Base-by-base conservation (phyloP, 441 rosid genomes). In the Jatropha podagrica region DNA sequence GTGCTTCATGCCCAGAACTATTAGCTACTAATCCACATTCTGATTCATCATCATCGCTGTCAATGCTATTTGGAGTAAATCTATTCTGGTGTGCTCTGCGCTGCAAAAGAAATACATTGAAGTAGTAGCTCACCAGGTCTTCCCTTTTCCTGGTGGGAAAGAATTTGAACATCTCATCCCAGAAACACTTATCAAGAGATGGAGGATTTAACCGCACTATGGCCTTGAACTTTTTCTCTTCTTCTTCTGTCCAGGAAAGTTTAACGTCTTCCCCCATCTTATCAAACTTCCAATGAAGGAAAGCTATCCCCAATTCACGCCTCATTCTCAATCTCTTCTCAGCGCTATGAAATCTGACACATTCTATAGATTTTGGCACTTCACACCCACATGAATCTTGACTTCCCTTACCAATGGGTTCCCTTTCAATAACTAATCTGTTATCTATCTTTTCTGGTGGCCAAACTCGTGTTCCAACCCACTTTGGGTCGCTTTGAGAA, bases 361-460 rank as follows among this genome's bases (percentile, higher is more conserved):
- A 95, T 71, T 86, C 90, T 7, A 75, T 11, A 65, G 99, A 95
- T 71, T 83, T 88, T 55, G 69, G 87, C 72, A 65, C 46, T 41
- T 74, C 80, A 76, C 99, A 95, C 60, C 98, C 94, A 74, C 99
- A 95, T 56, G 84, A 68, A 77, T 87, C 93, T 78, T 84, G 87
- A 71, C 98, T 90, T 74, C 96, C 98, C 84, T 87, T 93, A 55
- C 99, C 99, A 63, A 95, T 93, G 10, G 86, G 95, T 69, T 90
- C 96, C 80, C 96, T 83, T 85, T 95, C 97, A 48, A 93, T 83
- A 11, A 92, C 81, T 70, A 67, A 54, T 41, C 63, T 82, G 10
- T 18, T 76, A 15, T 77, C 82, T 40, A 54, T 54, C 66, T 79
- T 83, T 54, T 78, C 90, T 76, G 80, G 83, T 55, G 98, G 99